Base-by-base conservation (phyloP, 352 stramenopile genomes). In the Globisporangium lucens region DNA sequence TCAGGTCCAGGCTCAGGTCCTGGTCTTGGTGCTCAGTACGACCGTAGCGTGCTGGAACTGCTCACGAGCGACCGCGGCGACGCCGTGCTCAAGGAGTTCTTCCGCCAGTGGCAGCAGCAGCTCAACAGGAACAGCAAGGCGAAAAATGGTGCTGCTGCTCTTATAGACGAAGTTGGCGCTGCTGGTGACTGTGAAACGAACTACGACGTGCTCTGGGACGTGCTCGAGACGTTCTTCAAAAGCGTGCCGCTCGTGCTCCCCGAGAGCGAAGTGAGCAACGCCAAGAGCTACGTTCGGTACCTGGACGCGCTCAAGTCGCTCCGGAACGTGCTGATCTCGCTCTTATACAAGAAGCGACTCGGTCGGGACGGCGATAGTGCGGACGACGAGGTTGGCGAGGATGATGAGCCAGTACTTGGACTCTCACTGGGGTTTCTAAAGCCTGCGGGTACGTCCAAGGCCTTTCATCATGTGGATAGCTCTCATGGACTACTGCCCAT, bases 41-140 rank as follows among this genome's bases (percentile, higher is more conserved):
- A 85, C 33, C 63, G 72, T n/a, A 67, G 64, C 13, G 9, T 90
- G 36, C 66, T 91, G 17, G 74, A 87, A 12, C 33, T 91, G 22
- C 70, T 93, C 35, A 91, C 85, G 38, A 91, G 82, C 65, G 85
- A 93, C 57, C 83, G 79, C 20, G 78, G 81, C 13, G 70, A 87
- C n/a, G 77, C 82, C 4, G 76, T 91, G 43, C 60, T 91, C 13
- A 73, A 80, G 8, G 75, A 89, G 67, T 83, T 93, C 67, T 89
- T 93, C 51, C 61, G 41, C 17, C 76, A 88, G 56, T 90, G 83
- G 80, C 64, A 72, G 22, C 56, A 75, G 29, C 27, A 61, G 56
- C n/a, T 22, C 56, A n/a, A 55, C 10, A 24, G 17, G 17, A 51
- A 7, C 43, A 51, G 17, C 43, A 51, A 51, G 43, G 3, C 17